Conservation (phyloP, 2,329 filamentous ascomycete species). For the Samsoniella hepiali region DNA sequence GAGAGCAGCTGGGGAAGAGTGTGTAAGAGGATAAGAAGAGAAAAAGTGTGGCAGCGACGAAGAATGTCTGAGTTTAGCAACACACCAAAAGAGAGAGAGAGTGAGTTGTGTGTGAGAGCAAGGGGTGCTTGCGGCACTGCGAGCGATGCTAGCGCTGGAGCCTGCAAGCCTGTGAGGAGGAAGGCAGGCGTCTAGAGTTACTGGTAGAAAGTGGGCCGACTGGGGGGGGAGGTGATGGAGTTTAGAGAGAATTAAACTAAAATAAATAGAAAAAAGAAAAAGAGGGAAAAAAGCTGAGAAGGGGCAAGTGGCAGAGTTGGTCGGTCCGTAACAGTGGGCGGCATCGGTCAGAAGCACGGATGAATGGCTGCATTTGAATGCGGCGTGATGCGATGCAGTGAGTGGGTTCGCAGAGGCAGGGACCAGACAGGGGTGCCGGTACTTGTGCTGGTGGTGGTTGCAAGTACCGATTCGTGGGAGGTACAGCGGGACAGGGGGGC, state of each 20-base stretch:
- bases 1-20: constrained; percentile 3
- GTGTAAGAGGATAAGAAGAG: constrained; percentile 13
- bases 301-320: background rate
- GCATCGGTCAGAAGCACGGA: background rate
- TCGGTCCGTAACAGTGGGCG: background rate
- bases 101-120: background rate
- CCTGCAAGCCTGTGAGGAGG: background rate
- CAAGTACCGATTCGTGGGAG: no score
- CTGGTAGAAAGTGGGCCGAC: background rate
- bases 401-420: background rate
- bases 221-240: background rate
- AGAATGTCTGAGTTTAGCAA: constrained; percentile 13
- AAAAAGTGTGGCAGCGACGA: constrained; percentile 17
- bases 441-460: background rate
- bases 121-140: constrained; percentile 10
- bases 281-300: background rate
- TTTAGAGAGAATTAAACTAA: background rate
- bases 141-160: constrained; percentile 15
- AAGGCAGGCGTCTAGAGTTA: background rate
- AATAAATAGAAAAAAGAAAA: background rate
- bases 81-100: background rate
- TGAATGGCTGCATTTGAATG: constrained; percentile 2
- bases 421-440: background rate
- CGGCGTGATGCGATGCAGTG: constrained; percentile 8
- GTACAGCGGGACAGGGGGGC: no score